Conservation (phyloP, 352 stramenopile genomes). For the Phytopythium vexans region DNA sequence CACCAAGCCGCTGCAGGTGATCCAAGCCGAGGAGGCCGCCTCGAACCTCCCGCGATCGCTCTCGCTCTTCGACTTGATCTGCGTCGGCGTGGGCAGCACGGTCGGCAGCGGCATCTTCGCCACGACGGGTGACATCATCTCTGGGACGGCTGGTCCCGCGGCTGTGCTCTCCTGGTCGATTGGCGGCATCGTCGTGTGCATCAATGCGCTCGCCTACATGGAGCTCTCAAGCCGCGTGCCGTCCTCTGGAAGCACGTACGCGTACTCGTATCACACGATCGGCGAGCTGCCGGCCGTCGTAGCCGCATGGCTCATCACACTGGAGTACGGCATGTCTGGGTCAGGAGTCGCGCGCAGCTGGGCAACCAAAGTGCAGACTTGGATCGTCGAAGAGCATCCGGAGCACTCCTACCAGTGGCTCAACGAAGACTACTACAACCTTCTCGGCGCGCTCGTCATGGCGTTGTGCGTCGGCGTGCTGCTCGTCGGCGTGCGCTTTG, state of each 20-base stretch:
- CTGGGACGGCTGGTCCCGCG: conserved; percentile 63
- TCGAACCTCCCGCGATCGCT: conserved; percentile 67
- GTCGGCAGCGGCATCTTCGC: conserved; percentile 92
- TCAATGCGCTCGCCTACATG: conserved; percentile 88
- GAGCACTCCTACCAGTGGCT: conserved; percentile 41
- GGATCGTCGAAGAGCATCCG: conserved; percentile 47
- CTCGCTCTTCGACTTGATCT: conserved; percentile 87
- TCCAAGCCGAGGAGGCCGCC: conserved; percentile 69
- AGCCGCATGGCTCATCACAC: conserved; percentile 79
- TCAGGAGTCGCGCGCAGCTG: conserved; percentile 91
- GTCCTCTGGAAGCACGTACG: conserved; percentile 89
- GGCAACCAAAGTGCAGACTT: conserved; percentile 87
- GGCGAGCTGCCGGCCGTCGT: conserved; percentile 91
- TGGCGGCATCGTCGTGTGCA: conserved; percentile 71
- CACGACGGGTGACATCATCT: conserved; percentile 76
- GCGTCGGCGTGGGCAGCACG: conserved; percentile 89
- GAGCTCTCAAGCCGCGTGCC: conserved; percentile 87
- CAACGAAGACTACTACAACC: conserved; percentile 59
- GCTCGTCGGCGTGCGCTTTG: conserved; percentile 81
- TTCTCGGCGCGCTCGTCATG: conserved; percentile 68
- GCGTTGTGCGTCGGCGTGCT: conserved; percentile 68
- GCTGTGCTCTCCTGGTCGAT: conserved; percentile 82
- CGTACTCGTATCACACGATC: conserved; percentile 91
- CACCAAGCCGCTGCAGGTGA: conserved; percentile 75
- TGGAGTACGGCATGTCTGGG: conserved; percentile 91